These are phyloP conservation scores for Craspedostauros australis DNA, from an alignment of 108 stramenopile species.

Conservation along the genomic window DNA sequence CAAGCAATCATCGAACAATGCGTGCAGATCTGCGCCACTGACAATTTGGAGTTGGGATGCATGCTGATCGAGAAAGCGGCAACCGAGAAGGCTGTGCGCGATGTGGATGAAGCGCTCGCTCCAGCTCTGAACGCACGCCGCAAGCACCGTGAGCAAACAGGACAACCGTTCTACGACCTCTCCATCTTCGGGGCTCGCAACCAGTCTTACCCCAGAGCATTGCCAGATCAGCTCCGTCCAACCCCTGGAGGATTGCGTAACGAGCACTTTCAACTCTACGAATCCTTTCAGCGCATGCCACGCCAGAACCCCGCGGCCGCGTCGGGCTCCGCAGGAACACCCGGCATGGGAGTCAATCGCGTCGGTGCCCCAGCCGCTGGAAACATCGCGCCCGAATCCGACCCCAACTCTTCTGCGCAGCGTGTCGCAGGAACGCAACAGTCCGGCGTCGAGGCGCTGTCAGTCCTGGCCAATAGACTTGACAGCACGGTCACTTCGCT, in stretches of 20 bases:
- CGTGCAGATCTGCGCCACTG: constrained; percentile 88
- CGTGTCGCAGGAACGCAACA: constrained; percentile 21
- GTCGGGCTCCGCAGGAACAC: constrained; percentile 10
- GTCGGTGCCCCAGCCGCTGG: constrained; percentile 1
- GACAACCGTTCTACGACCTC: constrained; percentile 92
- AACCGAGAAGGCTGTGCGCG: constrained; percentile 95
- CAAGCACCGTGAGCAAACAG: constrained; percentile 79
- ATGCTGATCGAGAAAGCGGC: constrained; percentile 99
- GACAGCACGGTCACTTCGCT: constrained; percentile 68
- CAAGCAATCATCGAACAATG: constrained; percentile 85
- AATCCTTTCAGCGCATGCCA: constrained; percentile 89
- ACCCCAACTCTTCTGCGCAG: too few relatives aligned
- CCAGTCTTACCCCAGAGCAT: constrained; percentile 84
- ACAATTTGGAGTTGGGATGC: constrained; percentile 96
- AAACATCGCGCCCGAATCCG: constrained; percentile 1
- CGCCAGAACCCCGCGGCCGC: constrained; percentile 64
- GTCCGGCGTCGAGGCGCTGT: constrained; percentile 60
- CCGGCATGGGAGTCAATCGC: constrained; percentile 7
- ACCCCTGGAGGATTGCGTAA: constrained; percentile 86
- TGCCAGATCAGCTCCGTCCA: constrained; percentile 92
- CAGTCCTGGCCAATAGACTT: constrained; percentile 66
- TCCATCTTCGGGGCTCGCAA: constrained; percentile 77
- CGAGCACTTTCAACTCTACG: constrained; percentile 93
- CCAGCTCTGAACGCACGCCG: constrained; percentile 58
- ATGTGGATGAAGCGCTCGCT: constrained; percentile 89